These are phyloP conservation scores for Komagataella populi DNA, from an alignment of 805 yeast species.

Conservation along the genomic window DNA sequence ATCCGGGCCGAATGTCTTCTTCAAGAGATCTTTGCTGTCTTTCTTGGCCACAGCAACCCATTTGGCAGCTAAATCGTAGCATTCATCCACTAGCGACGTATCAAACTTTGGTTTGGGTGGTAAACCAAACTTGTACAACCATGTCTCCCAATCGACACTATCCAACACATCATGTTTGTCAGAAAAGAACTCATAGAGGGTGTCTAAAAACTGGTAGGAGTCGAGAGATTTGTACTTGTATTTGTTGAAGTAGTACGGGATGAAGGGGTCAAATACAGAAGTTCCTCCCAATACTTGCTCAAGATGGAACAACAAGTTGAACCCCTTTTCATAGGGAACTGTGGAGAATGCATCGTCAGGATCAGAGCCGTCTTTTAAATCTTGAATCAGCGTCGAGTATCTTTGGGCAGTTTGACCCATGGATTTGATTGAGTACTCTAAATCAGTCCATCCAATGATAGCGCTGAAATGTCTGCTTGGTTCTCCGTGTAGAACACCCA, in stretches of 20 bases:
- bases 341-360: constrained; percentile 85
- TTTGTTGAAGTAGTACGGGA: constrained; percentile 61
- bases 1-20: constrained; percentile 22
- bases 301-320: constrained; percentile 59
- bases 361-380: constrained; percentile 55
- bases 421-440: constrained; percentile 51
- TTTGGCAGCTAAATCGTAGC: constrained; percentile 46
- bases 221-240: constrained; percentile 65
- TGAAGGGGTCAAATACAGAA: constrained; percentile 61
- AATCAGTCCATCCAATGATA: constrained; percentile 80
- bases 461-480: constrained; percentile 66
- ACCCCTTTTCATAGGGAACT: constrained; percentile 89
- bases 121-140: constrained; percentile 76
- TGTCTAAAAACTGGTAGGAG: constrained; percentile 67
- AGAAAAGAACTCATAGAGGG: constrained; percentile 47
- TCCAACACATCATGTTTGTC: constrained; percentile 39
- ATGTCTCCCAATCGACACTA: constrained; percentile 69
- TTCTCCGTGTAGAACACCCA: constrained; percentile 71
- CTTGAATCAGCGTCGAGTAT: constrained; percentile 55
- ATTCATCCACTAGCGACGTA: constrained; percentile 63
- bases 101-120: constrained; percentile 82
- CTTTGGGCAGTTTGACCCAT: constrained; percentile 40
- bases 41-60: constrained; percentile 38
- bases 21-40: constrained; percentile 10
- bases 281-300: constrained; percentile 59